Percentiles rank a stretch among this genome's conserved stretches.
phyloP scores from a whole-genome alignment of 495 filamentous ascomycete species.

The Tuber aestivum region DNA sequence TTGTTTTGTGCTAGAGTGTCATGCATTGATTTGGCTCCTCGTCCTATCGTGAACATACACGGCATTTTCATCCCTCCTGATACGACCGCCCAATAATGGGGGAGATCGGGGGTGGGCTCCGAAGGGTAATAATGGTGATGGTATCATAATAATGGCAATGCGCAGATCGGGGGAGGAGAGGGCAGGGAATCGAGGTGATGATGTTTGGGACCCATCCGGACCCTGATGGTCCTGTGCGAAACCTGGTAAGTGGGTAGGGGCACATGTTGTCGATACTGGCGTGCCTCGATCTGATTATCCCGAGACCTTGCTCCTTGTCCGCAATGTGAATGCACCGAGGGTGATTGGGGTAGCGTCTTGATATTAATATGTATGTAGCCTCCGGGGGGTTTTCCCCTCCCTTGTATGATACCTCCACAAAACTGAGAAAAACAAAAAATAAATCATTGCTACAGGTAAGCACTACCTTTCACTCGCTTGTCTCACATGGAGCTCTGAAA shows the following conservation, averaged over 20 bases:
- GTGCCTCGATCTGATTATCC: background rate
- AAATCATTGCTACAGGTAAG: constrained; percentile 3
- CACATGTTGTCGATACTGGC: background rate
- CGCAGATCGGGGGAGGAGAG: background rate
- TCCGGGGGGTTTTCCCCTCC: background rate
- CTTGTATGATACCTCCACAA: background rate
- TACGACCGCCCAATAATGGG: background rate
- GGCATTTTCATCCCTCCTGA: background rate
- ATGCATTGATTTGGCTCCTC: background rate
- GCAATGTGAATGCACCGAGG: background rate
- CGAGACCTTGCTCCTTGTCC: background rate
- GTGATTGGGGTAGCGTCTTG: background rate
- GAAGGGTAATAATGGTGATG: background rate
- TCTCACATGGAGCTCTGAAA: background rate
- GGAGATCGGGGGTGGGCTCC: background rate
- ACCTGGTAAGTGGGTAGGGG: background rate
- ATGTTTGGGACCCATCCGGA: background rate
- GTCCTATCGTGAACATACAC: background rate
- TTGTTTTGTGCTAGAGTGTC: background rate
- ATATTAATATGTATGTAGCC: background rate
- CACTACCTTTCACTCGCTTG: background rate
- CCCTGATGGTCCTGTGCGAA: background rate
- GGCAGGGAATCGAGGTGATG: background rate
- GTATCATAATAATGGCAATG: background rate
- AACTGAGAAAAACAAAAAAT: constrained; percentile 13